Evolutionary conservation across 176 grass and related monocot genomes (phyloP).

Genomic region (Oryza coarctata): DNA sequence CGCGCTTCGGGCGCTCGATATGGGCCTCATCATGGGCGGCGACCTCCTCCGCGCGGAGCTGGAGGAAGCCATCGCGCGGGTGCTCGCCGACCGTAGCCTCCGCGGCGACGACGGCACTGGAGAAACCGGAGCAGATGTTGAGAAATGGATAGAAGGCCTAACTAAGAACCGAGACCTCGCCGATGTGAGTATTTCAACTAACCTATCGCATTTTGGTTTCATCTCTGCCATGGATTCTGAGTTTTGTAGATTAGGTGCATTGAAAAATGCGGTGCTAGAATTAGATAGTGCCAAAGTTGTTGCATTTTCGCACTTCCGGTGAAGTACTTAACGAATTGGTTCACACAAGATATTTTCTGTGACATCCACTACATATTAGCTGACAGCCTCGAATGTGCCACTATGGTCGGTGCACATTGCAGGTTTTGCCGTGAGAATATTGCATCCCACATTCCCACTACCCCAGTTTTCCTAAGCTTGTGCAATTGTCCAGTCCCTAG

Average conservation of each 20-base stretch:
- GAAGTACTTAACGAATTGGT: not conserved
- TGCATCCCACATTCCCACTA: not conserved
- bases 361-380: not conserved
- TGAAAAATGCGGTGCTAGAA: slow-evolving; percentile 22
- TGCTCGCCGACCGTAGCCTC: slow-evolving; percentile 24
- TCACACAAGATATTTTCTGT: not conserved
- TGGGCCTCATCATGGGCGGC: slow-evolving; percentile 95
- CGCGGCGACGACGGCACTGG: not conserved
- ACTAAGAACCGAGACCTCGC: slow-evolving; percentile 41
- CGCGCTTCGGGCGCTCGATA: slow-evolving; percentile 78
- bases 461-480: not conserved
- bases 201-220: not conserved
- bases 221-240: not conserved
- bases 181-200: slow-evolving; percentile 47
- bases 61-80: slow-evolving; percentile 47
- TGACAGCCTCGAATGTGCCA: not conserved
- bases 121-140: not conserved
- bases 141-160: slow-evolving; percentile 59
- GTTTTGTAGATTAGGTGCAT: not conserved
- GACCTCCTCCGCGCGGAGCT: slow-evolving; percentile 70
- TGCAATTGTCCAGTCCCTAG: not conserved
- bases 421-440: not conserved
- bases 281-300: not conserved
- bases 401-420: not conserved
- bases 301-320: not conserved